These are phyloP conservation scores for Hemileccinum rubropunctum DNA, from an alignment of 768 basidiomycete species.

Conservation along the genomic window DNA sequence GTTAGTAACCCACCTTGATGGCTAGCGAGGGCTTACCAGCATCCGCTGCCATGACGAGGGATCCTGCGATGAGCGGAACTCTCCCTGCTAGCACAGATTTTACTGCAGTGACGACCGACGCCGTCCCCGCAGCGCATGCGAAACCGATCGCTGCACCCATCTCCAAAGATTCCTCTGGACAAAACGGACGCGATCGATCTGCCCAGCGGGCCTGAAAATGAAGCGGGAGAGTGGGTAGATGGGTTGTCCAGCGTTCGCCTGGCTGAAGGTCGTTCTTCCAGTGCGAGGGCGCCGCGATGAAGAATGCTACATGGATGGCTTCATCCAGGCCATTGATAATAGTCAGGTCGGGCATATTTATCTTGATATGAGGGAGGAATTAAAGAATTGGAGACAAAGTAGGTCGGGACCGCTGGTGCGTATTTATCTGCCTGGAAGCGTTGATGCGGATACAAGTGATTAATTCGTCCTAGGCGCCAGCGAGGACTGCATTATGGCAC, in stretches of 20 bases:
- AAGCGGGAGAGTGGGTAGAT: conserved; percentile 8
- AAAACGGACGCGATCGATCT: conserved; percentile 13
- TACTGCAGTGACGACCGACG: conserved; percentile 15
- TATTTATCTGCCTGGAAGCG: background rate
- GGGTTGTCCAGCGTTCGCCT: conserved; percentile 15
- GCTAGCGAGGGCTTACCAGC: conserved; percentile 3
- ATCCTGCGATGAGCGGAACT: background rate
- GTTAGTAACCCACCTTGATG: no score
- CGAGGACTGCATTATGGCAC: background rate
- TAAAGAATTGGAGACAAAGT: background rate
- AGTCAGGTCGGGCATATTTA: conserved; percentile 17
- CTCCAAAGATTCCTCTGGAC: conserved; percentile 16
- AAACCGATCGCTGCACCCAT: conserved; percentile 15
- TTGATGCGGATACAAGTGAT: no score
- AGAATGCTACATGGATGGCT: conserved; percentile 21
- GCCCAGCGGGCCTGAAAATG: conserved; percentile 18
- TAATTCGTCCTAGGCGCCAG: no score
- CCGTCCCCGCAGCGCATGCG: conserved; percentile 18
- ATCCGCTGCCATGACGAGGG: conserved; percentile 13
- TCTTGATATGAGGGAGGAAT: background rate
- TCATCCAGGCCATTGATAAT: conserved; percentile 19
- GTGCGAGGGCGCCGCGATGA: conserved; percentile 7
- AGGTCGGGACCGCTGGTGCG: background rate
- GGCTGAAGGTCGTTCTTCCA: conserved; percentile 20
- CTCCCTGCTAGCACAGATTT: conserved; percentile 3